Base-by-base conservation (phyloP, 2,329 filamentous ascomycete genomes). In the Podosphaera leucotricha region DNA sequence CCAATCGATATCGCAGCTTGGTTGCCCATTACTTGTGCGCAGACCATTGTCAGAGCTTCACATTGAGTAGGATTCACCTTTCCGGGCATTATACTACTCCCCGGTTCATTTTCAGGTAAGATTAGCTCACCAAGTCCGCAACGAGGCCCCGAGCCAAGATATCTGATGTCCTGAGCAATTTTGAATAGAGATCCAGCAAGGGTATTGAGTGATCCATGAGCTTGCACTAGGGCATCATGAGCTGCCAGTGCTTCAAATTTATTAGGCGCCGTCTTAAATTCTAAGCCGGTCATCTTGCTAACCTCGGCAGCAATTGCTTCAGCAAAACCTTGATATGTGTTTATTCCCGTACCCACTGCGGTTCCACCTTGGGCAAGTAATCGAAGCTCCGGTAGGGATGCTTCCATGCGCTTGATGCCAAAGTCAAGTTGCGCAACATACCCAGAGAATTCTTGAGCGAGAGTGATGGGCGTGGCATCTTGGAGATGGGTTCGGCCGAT, bases 61-160 rank as follows among this genome's bases (percentile, higher is more conserved):
- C 85, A 93, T 66, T 98, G 90, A 26, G 90, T 98, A 26, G 90
- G 90, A 70, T 98, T 98, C 61, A 98, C 90, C 70, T 98, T 98
- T 58, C 90, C 90, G 38, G 90, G 90, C 90, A 98, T 98, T 69
- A 98, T 95, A 55, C 82, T 92, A 58, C 80, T 90, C 51, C 87
- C 87, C 28, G 90, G 90, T 69, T 98, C 90, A 66, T 98, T 98
- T 68, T 98, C 90, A 21, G 90, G 90, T 43, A 98, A 75, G 58
- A 74, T 73, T 50, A 98, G 74, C 68, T 98, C 90, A 52, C 86
- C 87, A 19, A 95, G 78, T 57, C 90, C 90, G 64, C 90, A 95
- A 47, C 90, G 84, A 45, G 90, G 90, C 15, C 90, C 90, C 53
- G 83, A 92, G 55, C 90, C 90, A 43, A 95, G 81, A 68, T 93